Conservation (phyloP, 768 basidiomycete genomes). For the Lactarius tabidus region DNA sequence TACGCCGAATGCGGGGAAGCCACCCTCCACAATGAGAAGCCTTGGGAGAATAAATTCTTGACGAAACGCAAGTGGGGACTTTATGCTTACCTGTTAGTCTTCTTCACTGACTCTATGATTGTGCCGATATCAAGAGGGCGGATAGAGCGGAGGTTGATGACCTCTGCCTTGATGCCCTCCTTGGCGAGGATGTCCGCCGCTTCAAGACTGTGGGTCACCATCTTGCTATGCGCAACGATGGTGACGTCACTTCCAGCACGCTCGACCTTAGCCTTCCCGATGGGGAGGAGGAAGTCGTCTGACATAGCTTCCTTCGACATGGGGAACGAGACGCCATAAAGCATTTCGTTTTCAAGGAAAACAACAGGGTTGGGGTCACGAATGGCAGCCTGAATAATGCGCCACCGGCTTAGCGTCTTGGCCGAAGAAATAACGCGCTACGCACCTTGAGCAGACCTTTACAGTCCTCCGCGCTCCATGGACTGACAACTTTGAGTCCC, state of each 20-base stretch:
- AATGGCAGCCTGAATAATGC: conserved; percentile 69
- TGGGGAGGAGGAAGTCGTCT: conserved; percentile 90
- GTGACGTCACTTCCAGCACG: conserved; percentile 90
- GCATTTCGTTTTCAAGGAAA: conserved; percentile 98
- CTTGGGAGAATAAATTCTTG: conserved; percentile 37
- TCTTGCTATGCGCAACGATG: conserved; percentile 96
- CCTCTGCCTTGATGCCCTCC: conserved; percentile 96
- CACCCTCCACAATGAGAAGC: conserved; percentile 93
- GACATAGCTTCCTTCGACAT: conserved; percentile 94
- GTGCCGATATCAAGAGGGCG: conserved; percentile 97
- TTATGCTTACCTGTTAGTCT: conserved; percentile 80
- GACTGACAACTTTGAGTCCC: conserved; percentile 95
- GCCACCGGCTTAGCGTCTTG: not conserved
- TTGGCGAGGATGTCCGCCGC: conserved; percentile 91
- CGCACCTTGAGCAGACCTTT: conserved; percentile 93
- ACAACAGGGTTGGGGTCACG: conserved; percentile 98
- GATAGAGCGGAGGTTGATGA: conserved; percentile 94
- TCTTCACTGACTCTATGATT: conserved; percentile 95
- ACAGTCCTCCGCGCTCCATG: conserved; percentile 99
- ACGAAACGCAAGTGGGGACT: not conserved
- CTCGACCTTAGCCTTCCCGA: conserved; percentile 97
- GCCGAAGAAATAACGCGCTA: not conserved
- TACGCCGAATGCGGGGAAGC: conserved; percentile 97
- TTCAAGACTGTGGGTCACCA: conserved; percentile 93
- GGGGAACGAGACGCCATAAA: conserved; percentile 97